Conservation (phyloP, 2,329 filamentous ascomycete genomes). For the Trichoderma afroharzianum region DNA sequence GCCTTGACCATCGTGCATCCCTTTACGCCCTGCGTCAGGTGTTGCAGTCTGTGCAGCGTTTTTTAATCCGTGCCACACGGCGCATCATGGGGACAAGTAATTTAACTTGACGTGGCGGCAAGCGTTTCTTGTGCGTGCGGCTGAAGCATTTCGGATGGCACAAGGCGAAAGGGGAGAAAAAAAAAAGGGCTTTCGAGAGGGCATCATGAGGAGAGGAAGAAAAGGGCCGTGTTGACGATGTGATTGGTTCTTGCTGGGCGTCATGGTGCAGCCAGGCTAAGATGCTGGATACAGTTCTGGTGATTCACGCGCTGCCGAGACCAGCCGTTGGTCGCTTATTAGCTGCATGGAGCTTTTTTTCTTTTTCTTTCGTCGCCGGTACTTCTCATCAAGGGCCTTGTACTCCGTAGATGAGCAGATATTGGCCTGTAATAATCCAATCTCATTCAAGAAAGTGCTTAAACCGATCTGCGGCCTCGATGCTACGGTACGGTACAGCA, state of each 20-base stretch:
- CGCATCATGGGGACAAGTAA: background rate
- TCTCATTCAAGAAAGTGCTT: background rate
- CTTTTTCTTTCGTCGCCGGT: background rate
- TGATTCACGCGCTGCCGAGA: background rate
- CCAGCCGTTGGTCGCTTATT: background rate
- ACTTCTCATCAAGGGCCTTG: background rate
- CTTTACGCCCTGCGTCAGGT: background rate
- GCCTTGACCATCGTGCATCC: background rate
- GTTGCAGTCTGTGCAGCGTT: background rate
- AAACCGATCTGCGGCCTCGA: background rate
- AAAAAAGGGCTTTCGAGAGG: background rate
- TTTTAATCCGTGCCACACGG: background rate
- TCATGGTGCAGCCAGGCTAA: background rate
- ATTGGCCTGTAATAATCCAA: background rate
- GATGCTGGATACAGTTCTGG: background rate
- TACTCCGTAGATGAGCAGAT: background rate
- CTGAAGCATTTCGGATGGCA: background rate
- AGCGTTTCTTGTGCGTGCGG: background rate
- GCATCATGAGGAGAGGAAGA: background rate
- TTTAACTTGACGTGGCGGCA: background rate
- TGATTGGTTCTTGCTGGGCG: background rate
- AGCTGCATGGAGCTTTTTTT: background rate
- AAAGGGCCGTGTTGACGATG: background rate
- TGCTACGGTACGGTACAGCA: background rate
- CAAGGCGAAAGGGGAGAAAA: background rate